These are phyloP conservation scores for Rhizodiscina lignyota DNA, from an alignment of 495 filamentous ascomycete genomes.

Conservation along the genomic window DNA sequence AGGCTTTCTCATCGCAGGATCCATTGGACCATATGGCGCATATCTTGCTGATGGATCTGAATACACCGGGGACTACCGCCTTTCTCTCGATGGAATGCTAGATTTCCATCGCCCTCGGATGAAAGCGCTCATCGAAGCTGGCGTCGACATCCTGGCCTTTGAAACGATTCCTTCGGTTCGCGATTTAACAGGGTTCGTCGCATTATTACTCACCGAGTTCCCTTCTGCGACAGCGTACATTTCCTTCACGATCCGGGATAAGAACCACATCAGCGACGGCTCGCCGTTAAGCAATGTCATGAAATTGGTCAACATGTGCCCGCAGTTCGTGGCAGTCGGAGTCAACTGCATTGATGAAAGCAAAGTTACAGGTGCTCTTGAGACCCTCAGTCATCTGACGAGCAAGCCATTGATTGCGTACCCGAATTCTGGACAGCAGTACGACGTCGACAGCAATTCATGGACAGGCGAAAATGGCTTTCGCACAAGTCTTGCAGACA, in stretches of 20 bases:
- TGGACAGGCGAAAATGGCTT: slow-evolving; percentile 6
- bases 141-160: slow-evolving; percentile 16
- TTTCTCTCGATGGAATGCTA: slow-evolving; percentile 4
- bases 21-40: slow-evolving; percentile 20
- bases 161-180: slow-evolving; percentile 17
- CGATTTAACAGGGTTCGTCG: slow-evolving; percentile 12
- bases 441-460: slow-evolving; percentile 10
- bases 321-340: slow-evolving; percentile 15
- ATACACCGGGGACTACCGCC: slow-evolving; percentile 17
- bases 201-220: slow-evolving; percentile 13
- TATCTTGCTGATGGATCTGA: slow-evolving; percentile 20
- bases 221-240: slow-evolving; percentile 12
- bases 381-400: slow-evolving; percentile 4
- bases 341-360: slow-evolving; percentile 15
- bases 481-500: not conserved
- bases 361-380: slow-evolving; percentile 7
- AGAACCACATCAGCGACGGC: slow-evolving; percentile 13
- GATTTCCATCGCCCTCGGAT: slow-evolving; percentile 18
- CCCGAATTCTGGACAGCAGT: slow-evolving; percentile 21
- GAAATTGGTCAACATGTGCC: not conserved
- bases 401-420: slow-evolving; percentile 14
- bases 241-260: slow-evolving; percentile 13
- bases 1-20: slow-evolving; percentile 16
- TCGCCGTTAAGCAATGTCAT: slow-evolving; percentile 6
- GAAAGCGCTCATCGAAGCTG: slow-evolving; percentile 13